Evolutionary conservation across 208 protist species (phyloP).

Genomic region (Tritrichomonas foetus): DNA sequence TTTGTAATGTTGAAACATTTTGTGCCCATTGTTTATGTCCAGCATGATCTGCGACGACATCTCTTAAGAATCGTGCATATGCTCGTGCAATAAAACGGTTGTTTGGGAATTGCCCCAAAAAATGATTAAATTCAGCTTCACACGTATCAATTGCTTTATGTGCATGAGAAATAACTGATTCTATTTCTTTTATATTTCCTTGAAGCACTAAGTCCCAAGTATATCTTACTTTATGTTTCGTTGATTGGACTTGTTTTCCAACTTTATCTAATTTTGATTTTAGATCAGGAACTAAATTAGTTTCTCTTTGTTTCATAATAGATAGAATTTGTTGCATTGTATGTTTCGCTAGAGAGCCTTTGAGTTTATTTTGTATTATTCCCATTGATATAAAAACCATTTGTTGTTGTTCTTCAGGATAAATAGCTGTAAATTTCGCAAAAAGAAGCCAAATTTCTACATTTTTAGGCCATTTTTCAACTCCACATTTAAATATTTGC

Average conservation of each 20-base stretch:
- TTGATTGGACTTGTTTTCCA: background rate
- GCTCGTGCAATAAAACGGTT: background rate
- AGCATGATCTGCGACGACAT: background rate
- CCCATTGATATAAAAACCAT: background rate
- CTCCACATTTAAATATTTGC: background rate
- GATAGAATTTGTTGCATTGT: background rate
- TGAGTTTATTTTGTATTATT: background rate
- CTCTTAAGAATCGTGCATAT: background rate
- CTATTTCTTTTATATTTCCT: background rate
- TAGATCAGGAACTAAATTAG: background rate
- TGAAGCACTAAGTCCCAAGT: background rate
- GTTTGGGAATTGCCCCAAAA: background rate
- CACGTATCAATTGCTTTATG: too few species aligned
- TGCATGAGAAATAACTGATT: background rate
- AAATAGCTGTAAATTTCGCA: background rate
- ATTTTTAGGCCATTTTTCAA: background rate
- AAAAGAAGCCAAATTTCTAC: background rate
- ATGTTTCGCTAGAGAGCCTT: background rate
- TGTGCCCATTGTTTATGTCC: background rate
- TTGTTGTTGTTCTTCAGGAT: background rate
- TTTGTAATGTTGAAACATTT: background rate
- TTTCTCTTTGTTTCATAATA: background rate
- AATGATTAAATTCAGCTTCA: background rate
- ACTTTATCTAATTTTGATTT: background rate
- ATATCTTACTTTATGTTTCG: background rate